Base-by-base conservation (phyloP, 2,329 filamentous ascomycete genomes). In the Salinomyces thailandicus region DNA sequence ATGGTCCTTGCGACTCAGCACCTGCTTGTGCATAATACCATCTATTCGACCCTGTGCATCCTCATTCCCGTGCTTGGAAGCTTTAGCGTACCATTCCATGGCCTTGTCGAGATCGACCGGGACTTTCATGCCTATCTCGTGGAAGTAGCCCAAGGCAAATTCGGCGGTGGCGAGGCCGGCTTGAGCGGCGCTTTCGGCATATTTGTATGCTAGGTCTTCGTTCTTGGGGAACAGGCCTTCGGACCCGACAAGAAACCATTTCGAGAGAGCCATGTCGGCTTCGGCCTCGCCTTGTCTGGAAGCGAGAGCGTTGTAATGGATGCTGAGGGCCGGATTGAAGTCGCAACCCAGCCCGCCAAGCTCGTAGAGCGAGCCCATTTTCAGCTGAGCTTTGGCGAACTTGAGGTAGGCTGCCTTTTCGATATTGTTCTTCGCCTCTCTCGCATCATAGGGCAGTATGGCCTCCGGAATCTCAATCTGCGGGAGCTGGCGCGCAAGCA, bases 201-300 rank as follows among this genome's bases (percentile, higher is more conserved):
- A 96, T 35, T 77, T 81, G 62, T 84, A 98, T 5, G 91, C 89
- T 33, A 96, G 66, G 56, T 89, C 82, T 61, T 98, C 91, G 53
- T 95, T 96, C 70, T 96, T 96, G 42, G 84, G 75, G 55, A 98
- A 95, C 5, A 93, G 72, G 15, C 81, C 81, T 48, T 96, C 89
- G 47, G 91, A 87, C 2, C 91, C 91, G 53, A 93, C 96, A 18
- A 98, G 71, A 57, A 96, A 98, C 91, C 91, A 98, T 61, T 94
- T 91, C 62, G 89, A 96, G 43, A 98, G 86, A 18, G 89, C 86
- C 62, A 98, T 82, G 42, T 94, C 86, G 0, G 89, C 91, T 58
- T 98, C 91, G 0, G 86, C 71, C 52, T 96, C 86, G 13, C 87
- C 89, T 62, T 96, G 91, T 46, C 83, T 79, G 9, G 91, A 83